Conservation (phyloP, 768 basidiomycete species). For the Rhizopogon vesiculosus region DNA sequence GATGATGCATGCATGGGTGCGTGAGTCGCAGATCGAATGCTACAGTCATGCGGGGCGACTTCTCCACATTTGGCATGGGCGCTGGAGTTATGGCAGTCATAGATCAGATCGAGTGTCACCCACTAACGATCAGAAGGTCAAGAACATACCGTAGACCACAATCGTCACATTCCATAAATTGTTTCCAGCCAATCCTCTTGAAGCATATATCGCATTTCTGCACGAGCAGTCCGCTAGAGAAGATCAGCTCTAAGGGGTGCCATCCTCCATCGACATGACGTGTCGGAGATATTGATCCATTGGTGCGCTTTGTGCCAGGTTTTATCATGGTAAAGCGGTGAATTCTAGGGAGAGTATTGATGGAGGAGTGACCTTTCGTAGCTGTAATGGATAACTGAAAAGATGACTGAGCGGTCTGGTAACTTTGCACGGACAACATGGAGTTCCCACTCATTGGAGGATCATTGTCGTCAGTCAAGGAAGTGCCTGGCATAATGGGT, state of each 20-base stretch:
- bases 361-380: constrained; percentile 74
- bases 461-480: constrained; percentile 21
- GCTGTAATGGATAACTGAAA: constrained; percentile 54
- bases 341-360: constrained; percentile 51
- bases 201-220: constrained; percentile 80
- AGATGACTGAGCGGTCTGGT: constrained; percentile 56
- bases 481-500: constrained; percentile 34
- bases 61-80: constrained; percentile 89
- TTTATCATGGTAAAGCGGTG: constrained; percentile 88
- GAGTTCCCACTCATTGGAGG: constrained; percentile 42
- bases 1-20: constrained; percentile 17
- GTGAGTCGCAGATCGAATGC: constrained; percentile 22
- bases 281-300: constrained; percentile 25
- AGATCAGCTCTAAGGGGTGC: constrained; percentile 78
- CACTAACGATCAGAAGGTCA: not conserved
- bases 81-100: constrained; percentile 32
- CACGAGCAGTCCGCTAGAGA: constrained; percentile 65
- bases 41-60: constrained; percentile 74
- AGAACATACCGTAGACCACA: constrained; percentile 64
- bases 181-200: constrained; percentile 84
- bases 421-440: constrained; percentile 54
- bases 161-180: constrained; percentile 84
- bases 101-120: constrained; percentile 3
- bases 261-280: constrained; percentile 39
- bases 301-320: constrained; percentile 61